Evolutionary conservation across 106 monocot genomes (phyloP), one percentile per base, ranked within the genome.

Genomic region (Phalaenopsis aphrodite): DNA sequence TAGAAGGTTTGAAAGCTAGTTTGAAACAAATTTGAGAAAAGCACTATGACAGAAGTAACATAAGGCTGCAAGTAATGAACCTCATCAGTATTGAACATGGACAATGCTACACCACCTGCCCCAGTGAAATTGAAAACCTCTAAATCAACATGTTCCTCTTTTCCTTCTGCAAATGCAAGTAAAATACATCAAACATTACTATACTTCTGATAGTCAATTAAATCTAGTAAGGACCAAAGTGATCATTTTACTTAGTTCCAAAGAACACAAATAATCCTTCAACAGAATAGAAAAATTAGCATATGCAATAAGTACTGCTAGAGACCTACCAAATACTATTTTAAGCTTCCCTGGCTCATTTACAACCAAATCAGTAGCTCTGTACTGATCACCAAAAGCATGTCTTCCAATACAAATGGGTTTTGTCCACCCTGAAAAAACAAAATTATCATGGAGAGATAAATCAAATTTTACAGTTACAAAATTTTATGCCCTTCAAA

Each of bases 11-110:
- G 39, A 9, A 38, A 39, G 39, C 39, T 69, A 39, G 2, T 61
- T 38, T 41, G 39, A 69, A 69, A 39, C 69, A 38, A 69, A 69
- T 15, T 21, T 14, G 23, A 69, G 12, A 52, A 52, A 52, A 52
- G 14, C 52, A 52, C 52, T 52, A 12, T 52, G 1, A 69, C 36
- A 11, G 3, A 23, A 38, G 69, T 61, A 69, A 14, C 15, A 69
- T 38, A 69, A 69, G 43, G 74, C 74, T 74, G n/a, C 16, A 42
- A 23, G 46, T 52, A 52, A 24, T 75, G 36, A 75, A 97, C 97
- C 92, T 97, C 97, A 83, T 97, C 97, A 79, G 97, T 94, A 73
- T 97, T 97, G 73, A 94, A 97, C 97, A 97, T 97, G 42, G 94
- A 67, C 56, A 97, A 68, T 16, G 97, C 92, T 77, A 97, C 90